Conservation (phyloP, 2,329 filamentous ascomycete genomes). For the Arachnomyces sp. region DNA sequence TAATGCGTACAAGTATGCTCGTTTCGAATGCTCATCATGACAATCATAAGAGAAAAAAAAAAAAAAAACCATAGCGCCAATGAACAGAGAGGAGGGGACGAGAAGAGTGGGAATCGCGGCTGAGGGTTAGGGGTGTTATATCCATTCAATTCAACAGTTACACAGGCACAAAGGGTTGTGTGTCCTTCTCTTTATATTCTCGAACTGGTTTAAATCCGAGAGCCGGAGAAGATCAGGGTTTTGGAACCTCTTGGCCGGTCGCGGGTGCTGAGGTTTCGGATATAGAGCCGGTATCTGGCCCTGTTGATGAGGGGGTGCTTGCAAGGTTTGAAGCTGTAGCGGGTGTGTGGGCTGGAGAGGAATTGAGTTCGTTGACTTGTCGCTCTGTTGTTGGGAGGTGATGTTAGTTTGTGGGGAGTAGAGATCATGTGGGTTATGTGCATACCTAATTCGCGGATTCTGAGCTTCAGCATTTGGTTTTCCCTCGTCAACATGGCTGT, state of each 20-base stretch:
- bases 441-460: slow-evolving; percentile 41
- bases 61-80: no score
- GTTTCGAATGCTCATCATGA: no score
- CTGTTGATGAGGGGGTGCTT: slow-evolving; percentile 5
- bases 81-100: no score
- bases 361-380: slow-evolving; percentile 23
- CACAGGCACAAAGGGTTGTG: no score
- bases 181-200: no score
- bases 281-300: slow-evolving; percentile 2
- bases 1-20: no score
- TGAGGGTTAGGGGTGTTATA: no score
- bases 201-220: no score
- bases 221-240: neutral
- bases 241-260: slow-evolving; percentile 3
- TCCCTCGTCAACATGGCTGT: slow-evolving; percentile 39
- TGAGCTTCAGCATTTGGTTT: slow-evolving; percentile 41
- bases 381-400: slow-evolving; percentile 17
- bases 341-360: slow-evolving; percentile 13
- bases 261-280: slow-evolving; percentile 1
- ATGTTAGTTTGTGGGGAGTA: slow-evolving; percentile 2
- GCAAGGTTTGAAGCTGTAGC: slow-evolving; percentile 14
- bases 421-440: neutral
- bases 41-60: no score
- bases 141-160: no score
- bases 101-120: no score